phyloP scores from a whole-genome alignment of 352 stramenopile species.

The Phytopythium cucurbitacearum region DNA sequence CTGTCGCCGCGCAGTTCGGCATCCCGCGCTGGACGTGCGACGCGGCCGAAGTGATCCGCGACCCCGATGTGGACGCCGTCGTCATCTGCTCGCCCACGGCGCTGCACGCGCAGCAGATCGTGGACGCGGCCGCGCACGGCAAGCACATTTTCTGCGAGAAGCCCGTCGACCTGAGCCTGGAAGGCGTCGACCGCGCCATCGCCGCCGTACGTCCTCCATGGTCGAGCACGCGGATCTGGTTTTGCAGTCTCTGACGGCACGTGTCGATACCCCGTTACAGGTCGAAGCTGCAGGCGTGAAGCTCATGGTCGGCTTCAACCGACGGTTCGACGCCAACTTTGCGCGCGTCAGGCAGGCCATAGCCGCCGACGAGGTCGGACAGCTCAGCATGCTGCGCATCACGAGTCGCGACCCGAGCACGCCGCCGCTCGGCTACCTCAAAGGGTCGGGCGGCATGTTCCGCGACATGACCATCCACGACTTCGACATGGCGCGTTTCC shows the following conservation, averaged over 20 bases:
- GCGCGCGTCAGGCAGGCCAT: conserved; percentile 76
- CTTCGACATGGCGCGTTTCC: conserved; percentile 89
- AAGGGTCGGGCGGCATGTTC: conserved; percentile 83
- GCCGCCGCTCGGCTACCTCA: conserved; percentile 25
- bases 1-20: conserved; percentile 2
- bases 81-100: conserved; percentile 95
- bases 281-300: conserved; percentile 54
- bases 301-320: conserved; percentile 90
- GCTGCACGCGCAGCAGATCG: conserved; percentile 94
- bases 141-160: conserved; percentile 97
- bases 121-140: conserved; percentile 84
- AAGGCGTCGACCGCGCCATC: conserved; percentile 50
- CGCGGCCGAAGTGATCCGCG: conserved; percentile 89
- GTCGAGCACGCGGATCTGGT: too few species aligned
- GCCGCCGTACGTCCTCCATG: conserved; percentile 21
- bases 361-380: conserved; percentile 69
- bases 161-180: conserved; percentile 89
- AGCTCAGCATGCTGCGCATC: conserved; percentile 66
- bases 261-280: background rate
- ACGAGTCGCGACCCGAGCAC: conserved; percentile 26
- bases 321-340: conserved; percentile 91
- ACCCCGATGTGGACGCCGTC: conserved; percentile 93
- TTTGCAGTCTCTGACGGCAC: too few species aligned
- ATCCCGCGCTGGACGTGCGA: conserved; percentile 52
- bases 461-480: conserved; percentile 93